Evolutionary conservation across 345 rosid genomes (phyloP), one percentile per base, ranked within the genome.

Genomic region (Cardiospermum halicacabum): DNA sequence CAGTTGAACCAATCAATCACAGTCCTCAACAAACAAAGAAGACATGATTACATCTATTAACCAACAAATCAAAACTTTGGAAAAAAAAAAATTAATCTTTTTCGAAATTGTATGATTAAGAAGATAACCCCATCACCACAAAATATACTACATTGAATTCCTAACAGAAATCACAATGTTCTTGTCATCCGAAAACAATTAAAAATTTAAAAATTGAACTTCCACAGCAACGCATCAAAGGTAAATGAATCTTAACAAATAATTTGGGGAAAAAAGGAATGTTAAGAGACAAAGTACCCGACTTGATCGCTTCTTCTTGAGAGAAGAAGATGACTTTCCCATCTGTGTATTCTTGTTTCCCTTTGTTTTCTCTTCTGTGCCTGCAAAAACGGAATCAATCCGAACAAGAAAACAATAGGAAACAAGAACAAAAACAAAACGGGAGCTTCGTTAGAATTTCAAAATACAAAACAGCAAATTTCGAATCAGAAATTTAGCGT

Each of bases 261-360:
- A 1, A 65, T 11, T 7, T 16, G 22, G 7, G 26, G 16, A 48
- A 25, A 49, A 39, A n/a, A 16, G n/a, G 45, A 48, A 60, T n/a
- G n/a, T 11, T 1, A 36, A 31, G 42, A 56, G 62, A 70, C 60
- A 53, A 32, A 64, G 50, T 76, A 80, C 89, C 89, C 71, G 45
- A 34, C 65, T 77, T 45, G 87, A 71, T 48, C 73, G 82, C 62
- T 80, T 77, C 64, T 75, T 82, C 82, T 80, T 82, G 19, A 45
- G 42, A 39, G 90, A 80, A 42, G 81, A 73, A 19, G 83, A 77
- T 30, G 62, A 19, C 67, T 84, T 84, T 1, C 81, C 84, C 86
- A 81, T 84, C 59, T 42, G 58, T 47, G 32, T 7, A 31, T 37
- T 11, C 34, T 31, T 48, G 40, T 48, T 36, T 9, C 19, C 5